Conservation (phyloP, 169 alveolate genomes). For the Miamiensis avidus region DNA sequence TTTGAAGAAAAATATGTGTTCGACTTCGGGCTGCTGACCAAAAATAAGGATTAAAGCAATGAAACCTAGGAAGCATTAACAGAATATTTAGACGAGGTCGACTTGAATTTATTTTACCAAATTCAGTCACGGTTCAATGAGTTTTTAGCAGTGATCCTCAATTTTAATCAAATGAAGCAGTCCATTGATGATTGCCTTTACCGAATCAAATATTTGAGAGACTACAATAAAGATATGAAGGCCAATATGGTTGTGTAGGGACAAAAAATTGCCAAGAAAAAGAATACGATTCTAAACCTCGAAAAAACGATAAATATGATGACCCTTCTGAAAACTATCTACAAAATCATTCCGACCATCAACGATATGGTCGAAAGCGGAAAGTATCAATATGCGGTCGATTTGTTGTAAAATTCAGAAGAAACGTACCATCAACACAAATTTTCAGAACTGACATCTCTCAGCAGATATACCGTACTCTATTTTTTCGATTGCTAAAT, state of each 20-base stretch:
- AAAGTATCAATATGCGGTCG: slow-evolving; percentile 14
- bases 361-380: slow-evolving; percentile 1
- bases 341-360: slow-evolving; percentile 16
- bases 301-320: slow-evolving; percentile 1
- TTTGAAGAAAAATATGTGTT: slow-evolving; percentile 3
- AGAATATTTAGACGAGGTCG: slow-evolving; percentile 20
- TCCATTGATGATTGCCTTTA: slow-evolving; percentile 1
- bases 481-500: too few relatives aligned
- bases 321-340: background rate
- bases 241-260: slow-evolving; percentile 1
- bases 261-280: background rate
- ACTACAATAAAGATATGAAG: background rate
- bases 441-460: slow-evolving; percentile 6
- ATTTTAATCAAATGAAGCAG: slow-evolving; percentile 7
- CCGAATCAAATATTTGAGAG: background rate
- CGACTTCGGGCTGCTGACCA: background rate
- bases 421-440: slow-evolving; percentile 2
- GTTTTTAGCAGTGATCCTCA: slow-evolving; percentile 6
- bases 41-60: background rate
- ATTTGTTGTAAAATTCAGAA: background rate
- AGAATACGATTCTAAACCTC: slow-evolving; percentile 2
- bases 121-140: slow-evolving; percentile 10
- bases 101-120: slow-evolving; percentile 17
- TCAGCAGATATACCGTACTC: background rate
- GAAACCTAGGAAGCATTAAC: slow-evolving; percentile 9